phyloP scores from a whole-genome alignment of 164 flowering plant species.

The Piper betle region DNA sequence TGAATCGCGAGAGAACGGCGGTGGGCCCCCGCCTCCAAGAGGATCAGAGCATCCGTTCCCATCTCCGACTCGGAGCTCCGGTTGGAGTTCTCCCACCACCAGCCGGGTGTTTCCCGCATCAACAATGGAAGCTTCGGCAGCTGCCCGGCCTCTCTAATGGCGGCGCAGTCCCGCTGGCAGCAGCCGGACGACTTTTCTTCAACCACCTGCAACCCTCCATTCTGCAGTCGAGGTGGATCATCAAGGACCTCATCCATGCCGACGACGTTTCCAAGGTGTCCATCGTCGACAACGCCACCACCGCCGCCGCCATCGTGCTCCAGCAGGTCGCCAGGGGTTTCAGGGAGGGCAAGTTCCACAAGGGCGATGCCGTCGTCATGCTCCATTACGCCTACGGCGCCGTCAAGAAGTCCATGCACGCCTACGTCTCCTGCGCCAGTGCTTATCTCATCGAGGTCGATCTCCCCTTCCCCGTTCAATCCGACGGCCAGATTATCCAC shows the following conservation, averaged over 20 bases:
- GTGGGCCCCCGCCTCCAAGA: constrained; percentile 15
- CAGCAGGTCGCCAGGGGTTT: constrained; percentile 55
- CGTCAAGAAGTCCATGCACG: constrained; percentile 81
- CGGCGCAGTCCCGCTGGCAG: constrained; percentile 52
- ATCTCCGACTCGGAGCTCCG: constrained; percentile 34
- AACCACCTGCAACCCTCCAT: constrained; percentile 41
- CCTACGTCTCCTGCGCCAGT: constrained; percentile 63
- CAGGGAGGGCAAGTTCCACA: constrained; percentile 30
- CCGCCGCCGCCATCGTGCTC: constrained; percentile 79
- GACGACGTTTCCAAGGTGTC: constrained; percentile 57
- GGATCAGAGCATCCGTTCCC: constrained; percentile 21
- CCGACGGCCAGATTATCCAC: constrained; percentile 40
- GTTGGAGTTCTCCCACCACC: constrained; percentile 79
- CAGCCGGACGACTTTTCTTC: constrained; percentile 85
- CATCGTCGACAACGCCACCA: constrained; percentile 90
- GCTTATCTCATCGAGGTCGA: constrained; percentile 70
- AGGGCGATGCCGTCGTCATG: constrained; percentile 69
- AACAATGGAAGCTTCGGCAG: constrained; percentile 96
- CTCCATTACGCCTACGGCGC: constrained; percentile 78
- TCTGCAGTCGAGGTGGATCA: constrained; percentile 31
- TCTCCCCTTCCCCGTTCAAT: constrained; percentile 51
- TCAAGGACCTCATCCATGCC: constrained; percentile 58
- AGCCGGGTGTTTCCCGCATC: constrained; percentile 48
- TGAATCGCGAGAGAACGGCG: not conserved
- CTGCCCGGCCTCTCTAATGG: constrained; percentile 57